These are phyloP conservation scores for Styphnolobium japonicum DNA, from an alignment of 306 rosid genomes.

Conservation along the genomic window DNA sequence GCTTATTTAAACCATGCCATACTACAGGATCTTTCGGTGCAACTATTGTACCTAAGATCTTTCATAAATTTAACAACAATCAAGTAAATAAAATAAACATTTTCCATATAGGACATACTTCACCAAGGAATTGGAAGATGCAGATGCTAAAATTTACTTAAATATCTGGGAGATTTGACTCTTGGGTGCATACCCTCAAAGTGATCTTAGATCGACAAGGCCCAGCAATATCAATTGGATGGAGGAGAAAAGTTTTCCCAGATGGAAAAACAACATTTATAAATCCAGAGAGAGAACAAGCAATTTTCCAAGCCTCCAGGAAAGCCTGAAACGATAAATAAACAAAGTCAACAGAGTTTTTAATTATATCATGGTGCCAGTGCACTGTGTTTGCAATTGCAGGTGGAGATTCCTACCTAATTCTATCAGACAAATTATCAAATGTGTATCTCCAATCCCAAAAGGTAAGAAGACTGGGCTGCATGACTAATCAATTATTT, in stretches of 20 bases:
- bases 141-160: neutral
- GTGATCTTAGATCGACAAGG: slow-evolving; percentile 78
- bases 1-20: slow-evolving; percentile 59
- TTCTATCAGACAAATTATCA: neutral
- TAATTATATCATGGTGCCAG: neutral
- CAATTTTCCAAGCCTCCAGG: slow-evolving; percentile 57
- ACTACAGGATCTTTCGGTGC: slow-evolving; percentile 72
- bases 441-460: neutral
- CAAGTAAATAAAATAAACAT: neutral
- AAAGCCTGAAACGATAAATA: slow-evolving; percentile 55
- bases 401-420: neutral
- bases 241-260: slow-evolving; percentile 50
- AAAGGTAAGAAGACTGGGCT: neutral
- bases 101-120: neutral
- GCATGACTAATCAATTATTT: neutral
- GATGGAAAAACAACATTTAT: slow-evolving; percentile 45
- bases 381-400: neutral
- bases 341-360: neutral
- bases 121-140: neutral
- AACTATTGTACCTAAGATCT: slow-evolving; percentile 71
- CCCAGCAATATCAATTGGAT: slow-evolving; percentile 70
- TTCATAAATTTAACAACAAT: slow-evolving; percentile 1
- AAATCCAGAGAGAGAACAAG: slow-evolving; percentile 54
- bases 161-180: neutral
- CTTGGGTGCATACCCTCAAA: slow-evolving; percentile 49